These are phyloP conservation scores for Clitocybe nebularis DNA, from an alignment of 1,284 basidiomycete genomes.

Conservation along the genomic window DNA sequence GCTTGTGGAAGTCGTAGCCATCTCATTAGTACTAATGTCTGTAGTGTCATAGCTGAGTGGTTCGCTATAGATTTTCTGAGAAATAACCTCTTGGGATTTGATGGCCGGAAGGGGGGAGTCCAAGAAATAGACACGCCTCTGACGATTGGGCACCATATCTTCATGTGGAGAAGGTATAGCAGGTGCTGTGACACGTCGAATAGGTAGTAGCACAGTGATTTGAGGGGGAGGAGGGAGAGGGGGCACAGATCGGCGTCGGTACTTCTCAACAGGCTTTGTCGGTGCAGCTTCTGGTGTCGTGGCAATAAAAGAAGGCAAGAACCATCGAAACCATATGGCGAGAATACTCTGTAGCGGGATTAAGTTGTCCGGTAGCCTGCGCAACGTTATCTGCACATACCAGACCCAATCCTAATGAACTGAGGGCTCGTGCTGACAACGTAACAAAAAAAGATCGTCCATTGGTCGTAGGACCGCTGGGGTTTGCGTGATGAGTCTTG, in stretches of 20 bases:
- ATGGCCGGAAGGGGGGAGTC: constrained; percentile 18
- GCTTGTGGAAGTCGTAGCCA: constrained; percentile 5
- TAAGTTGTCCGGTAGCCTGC: neutral
- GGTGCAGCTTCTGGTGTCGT: neutral
- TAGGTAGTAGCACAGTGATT: constrained; percentile 2
- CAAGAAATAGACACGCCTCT: constrained; percentile 29
- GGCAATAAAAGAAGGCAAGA: constrained; percentile 23
- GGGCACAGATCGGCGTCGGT: constrained; percentile 15
- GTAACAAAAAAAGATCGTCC: constrained; percentile 28
- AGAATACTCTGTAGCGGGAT: constrained; percentile 31
- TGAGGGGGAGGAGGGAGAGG: neutral
- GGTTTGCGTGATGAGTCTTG: constrained; percentile 6
- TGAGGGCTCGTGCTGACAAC: constrained; percentile 32
- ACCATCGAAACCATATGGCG: constrained; percentile 36
- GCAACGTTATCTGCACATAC: constrained; percentile 20
- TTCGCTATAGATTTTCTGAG: constrained; percentile 2
- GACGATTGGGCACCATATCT: constrained; percentile 10
- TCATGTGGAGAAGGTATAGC: constrained; percentile 14
- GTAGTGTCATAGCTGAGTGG: neutral
- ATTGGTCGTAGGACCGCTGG: constrained; percentile 3
- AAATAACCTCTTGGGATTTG: constrained; percentile 16
- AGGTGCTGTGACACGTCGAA: constrained; percentile 17
- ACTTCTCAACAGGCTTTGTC: constrained; percentile 10
- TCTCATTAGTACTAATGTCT: neutral
- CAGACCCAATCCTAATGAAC: constrained; percentile 36